phyloP scores from a whole-genome alignment of 495 filamentous ascomycete genomes.

The Clavariopsis aquatica region DNA sequence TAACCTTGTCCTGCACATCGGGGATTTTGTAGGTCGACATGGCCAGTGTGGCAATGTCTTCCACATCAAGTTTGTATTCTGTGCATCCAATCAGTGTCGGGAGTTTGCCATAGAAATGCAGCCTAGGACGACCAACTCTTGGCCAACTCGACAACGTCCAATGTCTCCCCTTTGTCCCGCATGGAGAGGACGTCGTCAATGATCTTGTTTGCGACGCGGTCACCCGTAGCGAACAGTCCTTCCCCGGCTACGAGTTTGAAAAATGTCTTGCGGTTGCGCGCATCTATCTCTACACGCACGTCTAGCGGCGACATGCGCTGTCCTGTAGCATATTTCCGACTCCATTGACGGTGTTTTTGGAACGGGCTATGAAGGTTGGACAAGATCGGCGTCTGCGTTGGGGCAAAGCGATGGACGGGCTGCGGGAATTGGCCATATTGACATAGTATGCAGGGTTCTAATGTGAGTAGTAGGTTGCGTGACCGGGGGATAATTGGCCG shows the following conservation, averaged over 20 bases:
- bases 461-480: not conserved
- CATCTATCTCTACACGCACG: not conserved
- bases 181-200: not conserved
- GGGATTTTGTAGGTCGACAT: slow-evolving; percentile 4
- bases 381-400: not conserved
- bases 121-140: slow-evolving; percentile 5
- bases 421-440: slow-evolving; percentile 11
- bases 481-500: not conserved
- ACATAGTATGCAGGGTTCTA: slow-evolving; percentile 25
- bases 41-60: slow-evolving; percentile 17
- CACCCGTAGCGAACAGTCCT: not conserved
- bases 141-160: not conserved
- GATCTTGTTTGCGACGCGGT: not conserved
- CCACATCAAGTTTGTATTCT: slow-evolving; percentile 5
- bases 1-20: slow-evolving; percentile 4
- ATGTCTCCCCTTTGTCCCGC: not conserved
- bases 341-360: not conserved
- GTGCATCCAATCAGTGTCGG: not conserved
- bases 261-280: not conserved
- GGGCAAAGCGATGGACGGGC: slow-evolving; percentile 3
- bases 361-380: not conserved
- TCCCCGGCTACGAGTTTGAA: not conserved
- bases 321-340: not conserved
- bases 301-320: not conserved
- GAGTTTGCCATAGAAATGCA: not conserved